A percentile compares a stretch with the other conserved stretches of the same genome.
These are phyloP conservation scores for Dentiscutata heterogama DNA, from an alignment of 371 early-diverging fungal genomes.

Conservation along the genomic window DNA sequence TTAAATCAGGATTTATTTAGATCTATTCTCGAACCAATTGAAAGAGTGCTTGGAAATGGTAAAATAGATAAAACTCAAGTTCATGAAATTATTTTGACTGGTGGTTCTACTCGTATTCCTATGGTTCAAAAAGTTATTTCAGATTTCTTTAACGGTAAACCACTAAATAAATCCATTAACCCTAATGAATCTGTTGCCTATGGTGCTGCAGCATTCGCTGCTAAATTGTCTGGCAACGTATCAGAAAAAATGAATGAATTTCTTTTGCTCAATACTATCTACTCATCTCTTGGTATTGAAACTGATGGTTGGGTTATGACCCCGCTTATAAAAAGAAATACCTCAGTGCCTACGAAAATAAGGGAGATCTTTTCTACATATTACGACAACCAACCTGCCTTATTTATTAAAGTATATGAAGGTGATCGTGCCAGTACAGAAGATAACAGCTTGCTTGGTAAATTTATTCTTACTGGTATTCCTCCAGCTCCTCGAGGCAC, in stretches of 20 bases:
- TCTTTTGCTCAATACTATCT: conserved; percentile 59
- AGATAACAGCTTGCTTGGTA: conserved; percentile 97
- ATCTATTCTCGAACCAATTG: conserved; percentile 96
- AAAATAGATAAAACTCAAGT: conserved; percentile 86
- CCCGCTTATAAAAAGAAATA: conserved; percentile 95
- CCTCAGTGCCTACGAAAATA: conserved; percentile 97
- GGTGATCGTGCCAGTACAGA: conserved; percentile 69
- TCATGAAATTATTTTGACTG: conserved; percentile 96
- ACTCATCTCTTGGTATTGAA: conserved; percentile 95
- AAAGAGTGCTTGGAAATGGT: conserved; percentile 97
- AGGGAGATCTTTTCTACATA: conserved; percentile 98
- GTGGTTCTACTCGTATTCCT: conserved; percentile 98
- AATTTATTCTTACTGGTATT: conserved; percentile 90
- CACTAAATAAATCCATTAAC: conserved; percentile 70
- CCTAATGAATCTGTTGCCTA: conserved; percentile 99
- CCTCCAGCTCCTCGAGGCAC: conserved; percentile 97
- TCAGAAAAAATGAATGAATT: conserved; percentile 81
- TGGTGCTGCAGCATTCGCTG: conserved; percentile 98
- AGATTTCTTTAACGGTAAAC: conserved; percentile 67
- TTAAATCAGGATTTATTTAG: conserved; percentile 84
- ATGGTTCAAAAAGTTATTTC: conserved; percentile 91
- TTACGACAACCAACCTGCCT: conserved; percentile 39
- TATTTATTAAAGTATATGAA: too few relatives aligned
- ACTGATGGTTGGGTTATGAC: conserved; percentile 98
- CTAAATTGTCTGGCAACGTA: conserved; percentile 80